Evolutionary conservation across 2,329 filamentous ascomycete genomes (phyloP).

Genomic region (Alternaria ethzedia): DNA sequence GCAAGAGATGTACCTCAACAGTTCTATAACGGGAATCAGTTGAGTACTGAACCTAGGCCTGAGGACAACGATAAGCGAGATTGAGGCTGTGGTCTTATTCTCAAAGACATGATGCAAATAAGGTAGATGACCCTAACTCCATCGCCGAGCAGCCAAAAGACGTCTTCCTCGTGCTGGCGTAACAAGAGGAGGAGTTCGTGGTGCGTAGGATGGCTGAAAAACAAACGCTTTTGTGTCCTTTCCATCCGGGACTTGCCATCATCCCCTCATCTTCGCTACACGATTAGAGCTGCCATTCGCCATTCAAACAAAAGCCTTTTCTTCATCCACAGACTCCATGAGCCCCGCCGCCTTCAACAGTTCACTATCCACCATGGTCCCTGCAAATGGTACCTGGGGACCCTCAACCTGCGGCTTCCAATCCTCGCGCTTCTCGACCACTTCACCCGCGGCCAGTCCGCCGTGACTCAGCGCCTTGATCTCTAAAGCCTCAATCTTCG

Average conservation of each 20-base stretch:
- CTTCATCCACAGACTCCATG: slow-evolving; percentile 19
- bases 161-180: neutral
- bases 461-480: slow-evolving; percentile 23
- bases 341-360: slow-evolving; percentile 39
- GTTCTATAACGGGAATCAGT: slow-evolving; percentile 88
- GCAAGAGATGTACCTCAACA: slow-evolving; percentile 64
- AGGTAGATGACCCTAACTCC: neutral
- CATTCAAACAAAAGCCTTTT: slow-evolving; percentile 9
- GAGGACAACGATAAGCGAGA: slow-evolving; percentile 10
- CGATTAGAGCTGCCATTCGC: neutral
- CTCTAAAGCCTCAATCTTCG: slow-evolving; percentile 21
- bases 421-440: slow-evolving; percentile 18
- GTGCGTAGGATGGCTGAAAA: neutral
- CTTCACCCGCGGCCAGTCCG: slow-evolving; percentile 21
- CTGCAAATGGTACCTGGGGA: slow-evolving; percentile 35
- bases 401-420: slow-evolving; percentile 30
- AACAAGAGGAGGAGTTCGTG: neutral
- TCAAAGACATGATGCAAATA: neutral
- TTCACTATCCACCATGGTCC: slow-evolving; percentile 38
- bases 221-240: neutral
- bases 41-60: slow-evolving; percentile 9
- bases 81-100: neutral
- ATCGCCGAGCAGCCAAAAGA: neutral
- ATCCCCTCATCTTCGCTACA: neutral
- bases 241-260: neutral